Base-by-base conservation (phyloP, 2,329 filamentous ascomycete genomes). In the Aspergillus sp. region DNA sequence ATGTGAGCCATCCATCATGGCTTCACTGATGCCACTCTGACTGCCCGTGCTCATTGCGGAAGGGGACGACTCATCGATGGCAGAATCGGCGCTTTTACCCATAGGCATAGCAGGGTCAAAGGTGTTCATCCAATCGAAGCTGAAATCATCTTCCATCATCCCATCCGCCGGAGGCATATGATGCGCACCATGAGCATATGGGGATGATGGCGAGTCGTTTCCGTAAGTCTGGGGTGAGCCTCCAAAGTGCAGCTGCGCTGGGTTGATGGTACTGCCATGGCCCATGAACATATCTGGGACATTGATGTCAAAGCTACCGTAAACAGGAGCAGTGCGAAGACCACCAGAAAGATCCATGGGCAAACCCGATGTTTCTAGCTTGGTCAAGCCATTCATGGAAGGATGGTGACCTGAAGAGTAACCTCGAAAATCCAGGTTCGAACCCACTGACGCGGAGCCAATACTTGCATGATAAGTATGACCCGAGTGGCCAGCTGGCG, bases 1-100 rank as follows among this genome's bases (percentile, higher is more conserved):
- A 74, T 88, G 89, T 39, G 73, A 73, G 5, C 91, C 91, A 75
- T 97, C 92, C 60, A 95, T 82, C 89, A 96, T 92, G 61, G 92
- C 87, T 73, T 98, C 95, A 77, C 91, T 96, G 51, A 75, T 75
- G 10, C 75, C 75, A 74, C 90, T 94, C 72, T 96, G 93, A 77
- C 93, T 98, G 61, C 91, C 91, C 47, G 91, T 96, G 80, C 94
- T 98, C 75, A 98, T 94, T 50, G 92, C 92, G 8, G 95, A 98
- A 15, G 95, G 95, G 13, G 95, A 98, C 10, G 95, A 98, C 61
- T 90, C 92, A 70, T 96, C 94, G 57, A 97, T 86, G 27, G 91
- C 92, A 66, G 88, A 89, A 68, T 96, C 92, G 70, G 89, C 90
- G 58, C 82, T 79, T 59, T 84, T 86, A 68, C 83, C 84, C 73